These are phyloP conservation scores for Penicillium canariense DNA, from an alignment of 495 filamentous ascomycete species.

Conservation along the genomic window DNA sequence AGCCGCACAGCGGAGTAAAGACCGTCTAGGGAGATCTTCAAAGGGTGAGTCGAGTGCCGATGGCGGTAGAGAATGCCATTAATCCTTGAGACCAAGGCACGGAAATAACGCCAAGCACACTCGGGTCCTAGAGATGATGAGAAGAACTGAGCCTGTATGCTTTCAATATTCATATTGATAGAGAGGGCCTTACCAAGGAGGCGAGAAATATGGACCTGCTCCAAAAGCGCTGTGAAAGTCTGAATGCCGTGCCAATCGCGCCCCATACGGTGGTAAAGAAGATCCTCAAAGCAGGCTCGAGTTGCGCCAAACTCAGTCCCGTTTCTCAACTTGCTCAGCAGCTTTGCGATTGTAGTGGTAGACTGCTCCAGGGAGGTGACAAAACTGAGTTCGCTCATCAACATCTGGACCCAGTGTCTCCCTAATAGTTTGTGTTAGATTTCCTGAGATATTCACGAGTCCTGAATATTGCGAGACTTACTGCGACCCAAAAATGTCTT, in stretches of 20 bases:
- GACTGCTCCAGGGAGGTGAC: conserved; percentile 21
- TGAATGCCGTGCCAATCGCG: conserved; percentile 5
- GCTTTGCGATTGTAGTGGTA: not conserved
- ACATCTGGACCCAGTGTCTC: conserved; percentile 19
- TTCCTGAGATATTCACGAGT: not conserved
- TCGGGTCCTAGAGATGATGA: not conserved
- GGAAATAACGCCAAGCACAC: not conserved
- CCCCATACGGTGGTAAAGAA: conserved; percentile 20
- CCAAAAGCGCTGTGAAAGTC: conserved; percentile 1
- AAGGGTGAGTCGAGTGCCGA: not conserved
- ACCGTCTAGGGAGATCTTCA: not conserved
- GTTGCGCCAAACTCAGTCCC: conserved; percentile 2
- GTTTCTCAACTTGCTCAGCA: not conserved
- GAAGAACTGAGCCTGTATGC: no score
- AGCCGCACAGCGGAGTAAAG: not conserved
- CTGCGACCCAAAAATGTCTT: conserved; percentile 2
- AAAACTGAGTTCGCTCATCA: conserved; percentile 16
- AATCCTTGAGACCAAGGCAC: not conserved
- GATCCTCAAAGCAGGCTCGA: conserved; percentile 15
- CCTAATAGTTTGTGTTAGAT: no score
- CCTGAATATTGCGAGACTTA: no score
- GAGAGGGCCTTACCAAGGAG: conserved; percentile 7
- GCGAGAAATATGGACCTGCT: conserved; percentile 9
- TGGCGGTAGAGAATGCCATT: not conserved
- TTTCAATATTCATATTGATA: no score